Evolutionary conservation across 495 filamentous ascomycete genomes (phyloP).

Genomic region (Neurospora africana): DNA sequence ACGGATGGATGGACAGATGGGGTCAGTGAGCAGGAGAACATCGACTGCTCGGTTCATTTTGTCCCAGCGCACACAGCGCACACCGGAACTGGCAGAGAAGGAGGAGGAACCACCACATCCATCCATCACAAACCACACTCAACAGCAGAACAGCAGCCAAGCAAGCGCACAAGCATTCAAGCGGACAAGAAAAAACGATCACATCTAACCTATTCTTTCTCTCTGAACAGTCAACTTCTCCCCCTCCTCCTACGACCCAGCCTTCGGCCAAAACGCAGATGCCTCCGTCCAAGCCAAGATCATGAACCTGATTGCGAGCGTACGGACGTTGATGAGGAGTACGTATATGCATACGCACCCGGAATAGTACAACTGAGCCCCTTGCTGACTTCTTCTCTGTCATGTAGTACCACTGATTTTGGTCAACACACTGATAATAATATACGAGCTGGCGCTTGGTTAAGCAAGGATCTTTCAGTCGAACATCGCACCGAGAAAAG

Average conservation of each 20-base stretch:
- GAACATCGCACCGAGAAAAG: not conserved
- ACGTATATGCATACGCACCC: slow-evolving; percentile 27
- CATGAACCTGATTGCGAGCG: slow-evolving; percentile 80
- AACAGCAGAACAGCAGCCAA: not conserved
- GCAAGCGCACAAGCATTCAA: not conserved
- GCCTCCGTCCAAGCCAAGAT: slow-evolving; percentile 77
- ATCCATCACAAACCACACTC: not conserved
- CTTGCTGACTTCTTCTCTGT: not conserved
- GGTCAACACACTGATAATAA: slow-evolving; percentile 81
- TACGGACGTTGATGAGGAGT: slow-evolving; percentile 93
- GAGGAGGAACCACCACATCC: not conserved
- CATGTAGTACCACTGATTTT: slow-evolving; percentile 78
- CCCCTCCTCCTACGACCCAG: slow-evolving; percentile 48
- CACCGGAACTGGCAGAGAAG: not conserved
- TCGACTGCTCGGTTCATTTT: not conserved
- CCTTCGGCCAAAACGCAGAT: slow-evolving; percentile 63
- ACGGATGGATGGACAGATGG: not conserved
- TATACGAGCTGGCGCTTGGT: slow-evolving; percentile 81
- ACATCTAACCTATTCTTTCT: not conserved
- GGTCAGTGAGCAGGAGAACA: not conserved
- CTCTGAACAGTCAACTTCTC: slow-evolving; percentile 72
- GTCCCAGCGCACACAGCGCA: not conserved
- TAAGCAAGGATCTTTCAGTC: slow-evolving; percentile 30
- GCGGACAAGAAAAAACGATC: not conserved
- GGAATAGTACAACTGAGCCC: too few relatives aligned